Evolutionary conservation across 2,329 filamentous ascomycete genomes (phyloP), one percentile per base, ranked within the genome.

Genomic region (Epicoccum nigrum): DNA sequence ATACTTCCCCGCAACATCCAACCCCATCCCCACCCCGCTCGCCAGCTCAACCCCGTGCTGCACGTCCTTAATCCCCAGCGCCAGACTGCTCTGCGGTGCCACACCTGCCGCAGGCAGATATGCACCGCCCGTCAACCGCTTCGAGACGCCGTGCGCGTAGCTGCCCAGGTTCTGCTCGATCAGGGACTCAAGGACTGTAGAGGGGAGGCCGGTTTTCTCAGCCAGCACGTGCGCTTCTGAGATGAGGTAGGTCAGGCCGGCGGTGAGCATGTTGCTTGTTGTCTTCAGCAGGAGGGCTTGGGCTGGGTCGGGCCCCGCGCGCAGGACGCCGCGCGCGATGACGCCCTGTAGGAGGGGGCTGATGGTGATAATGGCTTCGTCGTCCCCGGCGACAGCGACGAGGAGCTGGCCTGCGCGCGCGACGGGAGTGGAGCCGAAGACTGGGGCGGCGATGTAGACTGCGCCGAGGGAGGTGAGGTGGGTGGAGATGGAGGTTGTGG

Each of bases 21-120:
- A 55, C 15, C 56, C 69, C 17, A 75, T 57, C 0, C 77, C 78
- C 0, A 64, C 65, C 1, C 72, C 68, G 39, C 68, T 65, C 1
- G 79, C 81, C 21, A 75, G 72, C 5, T 65, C 64, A 11, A 82
- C 72, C 0, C 78, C 80, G 58, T 81, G 77, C 0, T 76, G 74
- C 0, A 82, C 79, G 56, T 83, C 81, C 51, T 83, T 82, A 7
- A 83, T 71, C 0, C 78, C 81, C 3, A 83, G 64, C 17, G 76
- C 73, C 3, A 83, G 51, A 30, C 79, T 79, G 0, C 79, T 82
- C 71, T 73, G 77, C 2, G 80, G 79, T 21, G 69, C 59, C 20
- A 74, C 42, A 0, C 67, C 66, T 9, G 45, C 43, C 0, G 59
- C 42, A 3, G 69, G 67, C 17, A 58, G 52, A 27, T 71, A 71